Evolutionary conservation across 106 monocot genomes (phyloP).

Genomic region (Iris macrosiphon): DNA sequence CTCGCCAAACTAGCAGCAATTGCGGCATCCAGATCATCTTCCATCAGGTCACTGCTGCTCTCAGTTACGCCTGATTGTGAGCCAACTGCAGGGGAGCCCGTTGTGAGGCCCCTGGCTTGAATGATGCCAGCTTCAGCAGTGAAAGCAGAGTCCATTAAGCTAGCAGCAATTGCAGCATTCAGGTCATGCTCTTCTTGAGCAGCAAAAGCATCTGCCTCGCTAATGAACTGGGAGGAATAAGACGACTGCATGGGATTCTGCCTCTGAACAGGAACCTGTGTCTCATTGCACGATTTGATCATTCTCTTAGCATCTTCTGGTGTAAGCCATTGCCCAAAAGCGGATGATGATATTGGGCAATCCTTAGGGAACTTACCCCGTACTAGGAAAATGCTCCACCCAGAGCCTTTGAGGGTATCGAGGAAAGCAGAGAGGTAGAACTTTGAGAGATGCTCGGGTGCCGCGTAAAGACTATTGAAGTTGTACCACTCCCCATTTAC

Average conservation of each 20-base stretch:
- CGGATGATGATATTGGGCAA: constrained; percentile 56
- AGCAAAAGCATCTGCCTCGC: constrained; percentile 37
- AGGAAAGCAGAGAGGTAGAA: constrained; percentile 92
- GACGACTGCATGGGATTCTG: not conserved
- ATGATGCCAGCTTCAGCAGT: not conserved
- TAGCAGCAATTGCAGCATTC: constrained; percentile 86
- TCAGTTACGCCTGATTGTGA: not conserved
- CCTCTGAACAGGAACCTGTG: constrained; percentile 4
- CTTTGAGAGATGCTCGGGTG: constrained; percentile 89
- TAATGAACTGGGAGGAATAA: constrained; percentile 1
- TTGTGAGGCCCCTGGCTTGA: not conserved
- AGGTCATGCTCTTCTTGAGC: constrained; percentile 77
- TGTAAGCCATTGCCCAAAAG: constrained; percentile 85
- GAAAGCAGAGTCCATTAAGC: constrained; percentile 53
- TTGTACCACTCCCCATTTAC: constrained; percentile 96
- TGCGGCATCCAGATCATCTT: not conserved
- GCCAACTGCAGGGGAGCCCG: not conserved
- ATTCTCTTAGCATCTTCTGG: constrained; percentile 87
- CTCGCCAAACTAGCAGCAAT: constrained; percentile 8
- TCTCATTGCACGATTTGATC: constrained; percentile 64
- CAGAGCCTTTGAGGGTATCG: constrained; percentile 69
- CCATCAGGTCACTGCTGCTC: not conserved
- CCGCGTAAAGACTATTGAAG: constrained; percentile 91
- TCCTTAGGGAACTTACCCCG: constrained; percentile 90
- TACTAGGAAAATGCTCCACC: constrained; percentile 96